A percentile compares a stretch with the other conserved stretches of the same genome.
Evolutionary conservation across 179 eudicot genomes (phyloP).

Genomic region (Carnegiea gigantea): DNA sequence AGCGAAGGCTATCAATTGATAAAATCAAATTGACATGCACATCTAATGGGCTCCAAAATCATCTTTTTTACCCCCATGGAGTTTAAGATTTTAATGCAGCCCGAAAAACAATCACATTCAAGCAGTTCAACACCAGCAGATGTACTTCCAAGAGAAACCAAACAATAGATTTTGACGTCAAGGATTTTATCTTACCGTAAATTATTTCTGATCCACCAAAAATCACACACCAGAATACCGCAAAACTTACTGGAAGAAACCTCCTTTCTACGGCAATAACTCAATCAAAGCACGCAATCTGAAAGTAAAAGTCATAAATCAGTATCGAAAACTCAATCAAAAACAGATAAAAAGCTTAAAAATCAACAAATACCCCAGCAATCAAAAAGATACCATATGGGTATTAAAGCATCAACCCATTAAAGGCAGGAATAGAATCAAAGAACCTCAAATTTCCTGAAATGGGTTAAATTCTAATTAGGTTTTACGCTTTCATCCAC

Average conservation of each 20-base stretch:
- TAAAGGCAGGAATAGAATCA: not conserved
- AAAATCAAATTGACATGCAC: not conserved
- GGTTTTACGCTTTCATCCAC: not conserved
- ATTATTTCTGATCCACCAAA: conserved; percentile 12
- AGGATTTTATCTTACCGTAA: conserved; percentile 19
- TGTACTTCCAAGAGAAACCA: not conserved
- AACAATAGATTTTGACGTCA: not conserved
- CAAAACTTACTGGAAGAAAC: conserved; percentile 17
- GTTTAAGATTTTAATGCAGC: no score
- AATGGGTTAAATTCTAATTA: not conserved
- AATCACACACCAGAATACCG: conserved; percentile 6
- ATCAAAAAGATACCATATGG: conserved; percentile 23
- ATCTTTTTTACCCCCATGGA: not conserved
- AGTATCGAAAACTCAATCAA: not conserved
- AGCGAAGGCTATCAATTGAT: not conserved
- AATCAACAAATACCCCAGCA: not conserved
- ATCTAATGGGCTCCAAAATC: not conserved
- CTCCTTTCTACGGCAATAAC: conserved; percentile 20
- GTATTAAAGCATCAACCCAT: conserved; percentile 10
- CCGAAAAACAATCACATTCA: not conserved
- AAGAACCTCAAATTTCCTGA: not conserved
- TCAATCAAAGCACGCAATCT: conserved; percentile 22
- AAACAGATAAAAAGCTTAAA: not conserved
- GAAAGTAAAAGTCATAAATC: conserved; percentile 2
- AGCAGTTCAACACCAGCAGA: not conserved